Percentiles rank a stretch among this genome's conserved stretches.
These are phyloP conservation scores for Boeremia exigua DNA, from an alignment of 2,329 filamentous ascomycete species.

Conservation along the genomic window DNA sequence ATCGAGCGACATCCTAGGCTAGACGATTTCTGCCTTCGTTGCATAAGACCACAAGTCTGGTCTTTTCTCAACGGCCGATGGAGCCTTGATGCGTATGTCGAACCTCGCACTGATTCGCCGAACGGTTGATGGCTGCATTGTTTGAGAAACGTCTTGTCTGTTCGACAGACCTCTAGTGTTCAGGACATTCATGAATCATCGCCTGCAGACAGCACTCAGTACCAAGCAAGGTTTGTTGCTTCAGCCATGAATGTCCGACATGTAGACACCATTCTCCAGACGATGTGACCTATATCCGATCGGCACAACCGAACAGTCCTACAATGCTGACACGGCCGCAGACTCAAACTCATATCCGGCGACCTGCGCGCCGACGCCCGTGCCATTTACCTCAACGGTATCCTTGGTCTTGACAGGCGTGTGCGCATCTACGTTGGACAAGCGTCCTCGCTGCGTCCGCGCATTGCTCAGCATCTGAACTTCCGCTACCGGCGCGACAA, in stretches of 20 bases:
- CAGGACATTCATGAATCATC: not conserved
- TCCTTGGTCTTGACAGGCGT: slow-evolving; percentile 32
- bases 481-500: slow-evolving; percentile 46
- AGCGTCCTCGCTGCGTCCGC: slow-evolving; percentile 29
- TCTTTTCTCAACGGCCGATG: slow-evolving; percentile 26
- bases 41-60: slow-evolving; percentile 34
- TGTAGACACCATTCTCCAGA: not conserved
- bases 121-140: not conserved
- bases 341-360: slow-evolving; percentile 30
- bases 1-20: slow-evolving; percentile 27
- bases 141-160: not conserved
- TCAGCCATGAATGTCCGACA: not conserved
- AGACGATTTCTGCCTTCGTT: slow-evolving; percentile 24
- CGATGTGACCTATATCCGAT: not conserved
- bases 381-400: slow-evolving; percentile 36
- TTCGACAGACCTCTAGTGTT: not conserved
- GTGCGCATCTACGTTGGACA: slow-evolving; percentile 44
- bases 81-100: slow-evolving; percentile 24
- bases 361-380: slow-evolving; percentile 31
- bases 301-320: not conserved
- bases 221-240: not conserved
- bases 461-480: slow-evolving; percentile 41
- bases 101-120: not conserved
- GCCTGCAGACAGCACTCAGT: not conserved
- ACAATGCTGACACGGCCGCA: not conserved